A percentile compares a stretch with the other conserved stretches of the same genome.
These are phyloP conservation scores for Periconia macrospinosa DNA, from an alignment of 2,329 filamentous ascomycete species.

Conservation along the genomic window DNA sequence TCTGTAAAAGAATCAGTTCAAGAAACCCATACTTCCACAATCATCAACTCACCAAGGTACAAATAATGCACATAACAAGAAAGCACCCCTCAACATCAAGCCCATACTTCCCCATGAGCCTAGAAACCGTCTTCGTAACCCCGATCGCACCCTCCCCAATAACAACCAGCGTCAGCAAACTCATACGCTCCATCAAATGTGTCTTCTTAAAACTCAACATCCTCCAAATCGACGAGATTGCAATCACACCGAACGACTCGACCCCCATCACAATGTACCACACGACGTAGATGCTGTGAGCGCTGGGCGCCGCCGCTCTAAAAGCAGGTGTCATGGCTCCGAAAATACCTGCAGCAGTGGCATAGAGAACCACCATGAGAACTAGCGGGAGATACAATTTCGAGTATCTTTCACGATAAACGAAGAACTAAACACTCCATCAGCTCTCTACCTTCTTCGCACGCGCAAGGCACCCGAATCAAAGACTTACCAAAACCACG, in stretches of 20 bases:
- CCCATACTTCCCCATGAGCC: constrained; percentile 41
- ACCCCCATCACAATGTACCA: constrained; percentile 50
- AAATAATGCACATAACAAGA: constrained; percentile 40
- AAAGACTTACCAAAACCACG: constrained; percentile 30
- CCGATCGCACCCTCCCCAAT: constrained; percentile 68
- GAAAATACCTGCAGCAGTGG: constrained; percentile 28
- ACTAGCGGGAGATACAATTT: constrained; percentile 39
- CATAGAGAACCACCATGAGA: constrained; percentile 35
- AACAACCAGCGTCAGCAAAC: constrained; percentile 66
- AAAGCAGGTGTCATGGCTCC: constrained; percentile 40
- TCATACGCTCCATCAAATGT: constrained; percentile 66
- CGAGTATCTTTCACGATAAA: constrained; percentile 27
- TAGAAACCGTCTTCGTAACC: constrained; percentile 57
- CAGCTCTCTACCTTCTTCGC: not conserved
- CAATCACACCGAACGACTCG: constrained; percentile 57
- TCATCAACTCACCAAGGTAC: constrained; percentile 31
- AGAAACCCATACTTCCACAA: not conserved
- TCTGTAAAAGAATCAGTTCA: constrained; percentile 6
- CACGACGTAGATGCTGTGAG: constrained; percentile 31
- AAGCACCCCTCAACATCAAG: constrained; percentile 39
- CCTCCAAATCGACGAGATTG: constrained; percentile 57
- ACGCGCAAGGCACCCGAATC: not conserved
- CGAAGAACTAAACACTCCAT: constrained; percentile 25
- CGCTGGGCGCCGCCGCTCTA: constrained; percentile 11
- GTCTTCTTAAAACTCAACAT: constrained; percentile 64